These are phyloP conservation scores for Mycena galopus DNA, from an alignment of 768 basidiomycete genomes.

Conservation along the genomic window DNA sequence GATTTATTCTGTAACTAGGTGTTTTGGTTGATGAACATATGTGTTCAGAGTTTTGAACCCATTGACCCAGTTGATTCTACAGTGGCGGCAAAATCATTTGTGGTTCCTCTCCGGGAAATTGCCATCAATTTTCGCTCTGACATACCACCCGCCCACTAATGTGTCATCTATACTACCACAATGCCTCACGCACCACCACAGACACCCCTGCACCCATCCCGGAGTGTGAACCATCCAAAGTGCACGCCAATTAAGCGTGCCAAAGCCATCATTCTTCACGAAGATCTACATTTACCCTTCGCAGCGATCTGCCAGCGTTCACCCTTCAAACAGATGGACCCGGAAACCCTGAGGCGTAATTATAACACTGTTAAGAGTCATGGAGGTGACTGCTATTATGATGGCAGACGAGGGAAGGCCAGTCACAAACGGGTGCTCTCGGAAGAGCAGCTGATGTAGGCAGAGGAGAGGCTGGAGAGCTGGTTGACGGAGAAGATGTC, in stretches of 20 bases:
- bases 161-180: not conserved
- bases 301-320: not conserved
- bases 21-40: not conserved
- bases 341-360: not conserved
- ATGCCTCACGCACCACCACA: not conserved
- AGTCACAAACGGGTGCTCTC: not conserved
- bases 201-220: not conserved
- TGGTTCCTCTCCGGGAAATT: not conserved
- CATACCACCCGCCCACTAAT: not conserved
- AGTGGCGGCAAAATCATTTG: no score
- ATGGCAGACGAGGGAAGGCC: not conserved
- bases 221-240: not conserved
- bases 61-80: not conserved
- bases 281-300: not conserved
- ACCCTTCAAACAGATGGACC: slow-evolving; percentile 1
- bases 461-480: slow-evolving; percentile 3
- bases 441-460: slow-evolving; percentile 4
- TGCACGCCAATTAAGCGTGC: not conserved
- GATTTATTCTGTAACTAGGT: not conserved
- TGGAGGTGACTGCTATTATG: slow-evolving; percentile 1
- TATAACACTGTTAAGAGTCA: slow-evolving; percentile 1
- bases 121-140: not conserved
- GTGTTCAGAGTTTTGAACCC: not conserved
- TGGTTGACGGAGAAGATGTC: slow-evolving; percentile 8
- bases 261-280: not conserved